Base-by-base conservation (phyloP, 108 stramenopile species). In the Cyclotella cryptica region DNA sequence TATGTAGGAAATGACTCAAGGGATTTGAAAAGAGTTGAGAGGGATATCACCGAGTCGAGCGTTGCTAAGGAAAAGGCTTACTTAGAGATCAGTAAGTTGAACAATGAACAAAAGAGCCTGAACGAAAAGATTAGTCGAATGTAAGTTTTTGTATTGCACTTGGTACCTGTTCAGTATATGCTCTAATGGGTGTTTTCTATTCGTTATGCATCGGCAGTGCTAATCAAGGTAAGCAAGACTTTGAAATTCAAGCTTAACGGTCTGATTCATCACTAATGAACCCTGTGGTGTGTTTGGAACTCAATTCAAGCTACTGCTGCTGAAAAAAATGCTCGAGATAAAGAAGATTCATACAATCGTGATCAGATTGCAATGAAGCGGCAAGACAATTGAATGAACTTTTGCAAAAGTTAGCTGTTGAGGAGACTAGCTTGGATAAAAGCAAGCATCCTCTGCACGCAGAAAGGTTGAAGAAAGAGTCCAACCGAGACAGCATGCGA, bases 1-100 rank as follows among this genome's bases (percentile, higher is more conserved):
- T 61, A 61, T 60, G 24, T 60, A 45, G 60, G 44, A 9, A 72
- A 57, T 41, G 79, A 84, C 42, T 83, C 80, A 0, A 70, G 91
- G n/a, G 87, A 88, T 58, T 75, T 94, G 41, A 80, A 84, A 40
- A 81, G 82, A 30, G 91, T 90, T 18, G 91, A 92, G 62, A 69
- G 52, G 40, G 89, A 91, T 47, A 72, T 94, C 5, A 30, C 76
- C 9, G 85, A 88, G 0, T 49, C 60, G 11, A 69, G 51, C 0
- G 76, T 84, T 29, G 78, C 84, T 27, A 91, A 92, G 71, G 92
- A 92, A 62, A 57, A 79, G 18, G 74, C 88, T 21, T 86, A 84
- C 43, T 62, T 67, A 1, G 73, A 84, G 55, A 92, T 90, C 53
- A 87, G 78, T 49, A 78, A 68, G 45, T 65, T 91, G n/a, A 93